phyloP scores from a whole-genome alignment of 2,329 filamentous ascomycete species.

The Diaporthe vaccinii region DNA sequence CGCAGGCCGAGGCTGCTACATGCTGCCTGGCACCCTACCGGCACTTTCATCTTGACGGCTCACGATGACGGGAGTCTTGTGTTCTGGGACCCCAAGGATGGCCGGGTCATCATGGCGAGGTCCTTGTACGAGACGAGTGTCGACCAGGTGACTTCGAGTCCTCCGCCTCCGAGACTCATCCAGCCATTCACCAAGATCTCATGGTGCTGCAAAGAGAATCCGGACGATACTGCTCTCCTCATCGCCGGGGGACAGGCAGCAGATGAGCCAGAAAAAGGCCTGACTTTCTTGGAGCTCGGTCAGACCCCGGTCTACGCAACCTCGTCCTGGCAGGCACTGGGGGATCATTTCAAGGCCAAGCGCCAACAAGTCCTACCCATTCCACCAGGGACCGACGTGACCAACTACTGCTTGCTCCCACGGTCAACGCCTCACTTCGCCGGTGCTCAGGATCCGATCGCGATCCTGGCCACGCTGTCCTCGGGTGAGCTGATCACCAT shows the following conservation, averaged over 20 bases:
- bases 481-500: slow-evolving; percentile 92
- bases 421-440: slow-evolving; percentile 86
- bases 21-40: slow-evolving; percentile 94
- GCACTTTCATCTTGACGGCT: slow-evolving; percentile 87
- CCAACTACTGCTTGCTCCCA: slow-evolving; percentile 87
- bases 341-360: slow-evolving; percentile 85
- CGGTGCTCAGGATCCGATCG: slow-evolving; percentile 91
- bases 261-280: slow-evolving; percentile 77
- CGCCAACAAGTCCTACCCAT: slow-evolving; percentile 78
- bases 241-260: slow-evolving; percentile 84
- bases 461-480: slow-evolving; percentile 81
- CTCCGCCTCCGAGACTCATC: slow-evolving; percentile 70
- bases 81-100: slow-evolving; percentile 94
- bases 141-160: slow-evolving; percentile 71
- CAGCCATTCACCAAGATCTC: slow-evolving; percentile 83
- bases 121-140: slow-evolving; percentile 82
- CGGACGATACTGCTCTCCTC: slow-evolving; percentile 91
- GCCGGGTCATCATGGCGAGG: slow-evolving; percentile 84
- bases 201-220: slow-evolving; percentile 96
- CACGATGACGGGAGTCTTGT: slow-evolving; percentile 94
- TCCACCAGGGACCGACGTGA: slow-evolving; percentile 81
- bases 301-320: slow-evolving; percentile 91
- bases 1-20: slow-evolving; percentile 84
- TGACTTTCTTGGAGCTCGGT: slow-evolving; percentile 93
- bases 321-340: slow-evolving; percentile 87